phyloP scores from a whole-genome alignment of 345 rosid species.

The Euphorbia tirucalli region DNA sequence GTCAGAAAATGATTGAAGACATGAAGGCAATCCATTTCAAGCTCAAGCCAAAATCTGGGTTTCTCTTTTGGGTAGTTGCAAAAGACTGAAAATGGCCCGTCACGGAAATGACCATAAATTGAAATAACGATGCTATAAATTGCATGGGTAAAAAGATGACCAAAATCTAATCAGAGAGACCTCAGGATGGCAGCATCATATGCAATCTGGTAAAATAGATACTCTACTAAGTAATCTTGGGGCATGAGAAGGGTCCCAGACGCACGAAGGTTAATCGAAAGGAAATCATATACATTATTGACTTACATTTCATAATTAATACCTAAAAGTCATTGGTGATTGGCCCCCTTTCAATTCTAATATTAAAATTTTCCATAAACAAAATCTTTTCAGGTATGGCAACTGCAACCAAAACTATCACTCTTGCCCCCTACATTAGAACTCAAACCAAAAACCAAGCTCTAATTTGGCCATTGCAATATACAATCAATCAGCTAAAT shows the following conservation, averaged over 20 bases:
- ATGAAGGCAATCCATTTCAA: not conserved
- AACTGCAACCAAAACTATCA: not conserved
- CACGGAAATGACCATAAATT: not conserved
- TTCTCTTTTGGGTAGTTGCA: not conserved
- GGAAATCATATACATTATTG: no score
- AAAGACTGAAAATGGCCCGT: not conserved
- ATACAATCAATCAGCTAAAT: not conserved
- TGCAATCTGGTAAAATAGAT: not conserved
- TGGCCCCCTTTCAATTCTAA: not conserved
- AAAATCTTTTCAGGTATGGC: not conserved
- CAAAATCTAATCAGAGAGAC: not conserved
- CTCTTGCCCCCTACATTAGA: not conserved
- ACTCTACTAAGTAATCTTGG: not conserved
- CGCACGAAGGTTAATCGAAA: not conserved
- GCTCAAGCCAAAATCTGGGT: not conserved
- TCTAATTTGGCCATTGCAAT: not conserved
- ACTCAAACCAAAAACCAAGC: not conserved
- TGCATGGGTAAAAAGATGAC: not conserved
- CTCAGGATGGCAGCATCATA: not conserved
- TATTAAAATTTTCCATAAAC: not conserved
- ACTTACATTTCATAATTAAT: not conserved
- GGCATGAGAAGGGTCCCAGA: not conserved
- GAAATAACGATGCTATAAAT: not conserved
- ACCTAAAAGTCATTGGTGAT: not conserved
- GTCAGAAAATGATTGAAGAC: not conserved